Base-by-base conservation (phyloP, 176 grass and related monocot species). In the Oryza coarctata region DNA sequence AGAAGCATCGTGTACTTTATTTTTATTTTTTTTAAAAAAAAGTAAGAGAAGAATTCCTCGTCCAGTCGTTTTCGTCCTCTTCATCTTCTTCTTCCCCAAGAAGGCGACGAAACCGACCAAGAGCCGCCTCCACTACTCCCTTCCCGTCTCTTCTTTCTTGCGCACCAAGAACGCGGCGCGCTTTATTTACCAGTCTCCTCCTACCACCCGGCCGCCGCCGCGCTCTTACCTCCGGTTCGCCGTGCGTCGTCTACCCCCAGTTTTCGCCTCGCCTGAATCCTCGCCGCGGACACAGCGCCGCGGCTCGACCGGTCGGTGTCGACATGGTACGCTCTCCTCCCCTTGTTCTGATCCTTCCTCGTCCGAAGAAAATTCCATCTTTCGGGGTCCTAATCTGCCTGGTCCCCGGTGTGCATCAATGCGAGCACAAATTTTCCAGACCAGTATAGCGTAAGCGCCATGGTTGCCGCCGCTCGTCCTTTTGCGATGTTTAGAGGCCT, bases 31-130 rank as follows among this genome's bases (percentile, higher is more conserved):
- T n/a, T n/a, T n/a, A n/a, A 52, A 7, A 4, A 52, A 52, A 52
- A 52, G 17, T 7, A 22, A 22, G 17, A 52, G 18, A 49, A 20
- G 18, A 52, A 52, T 52, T 52, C 49, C 1, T 52, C 49, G 1
- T 40, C 3, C 7, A 40, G 1, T 40, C 38, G 38, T 40, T 6
- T 43, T 43, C 40, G 40, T 43, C 40, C 18, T 7, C 17, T 1
- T 28, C n/a, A 1, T 65, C 71, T 8, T 83, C 71, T 68, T 84
- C 82, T 55, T 39, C 44, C 25, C 43, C 71, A 57, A 83, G 81
- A 84, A 57, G 40, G 9, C 13, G 11, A 6, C 62, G 41, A 66
- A 52, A 75, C 60, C 13, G 60, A 36, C 81, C 40, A 1, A 1
- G 50, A 7, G 50, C 20, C 40, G 32, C 71, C 81, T 33, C 60